Conservation (phyloP, 225 moss, liverwort and hornwort genomes). For the Lunularia cruciata region DNA sequence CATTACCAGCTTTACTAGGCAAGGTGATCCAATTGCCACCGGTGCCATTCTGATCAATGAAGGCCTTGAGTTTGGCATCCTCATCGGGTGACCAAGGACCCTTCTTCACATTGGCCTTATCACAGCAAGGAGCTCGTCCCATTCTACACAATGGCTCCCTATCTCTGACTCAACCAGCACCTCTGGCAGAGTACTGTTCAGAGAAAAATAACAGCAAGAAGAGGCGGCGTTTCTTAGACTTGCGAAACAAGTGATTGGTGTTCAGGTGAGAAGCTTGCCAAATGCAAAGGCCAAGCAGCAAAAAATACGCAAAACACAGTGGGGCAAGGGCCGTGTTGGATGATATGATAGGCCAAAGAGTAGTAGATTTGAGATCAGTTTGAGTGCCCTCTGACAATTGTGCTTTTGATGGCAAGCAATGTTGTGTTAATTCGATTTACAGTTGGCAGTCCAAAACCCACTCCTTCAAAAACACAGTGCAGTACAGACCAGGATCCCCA, state of each 20-base stretch:
- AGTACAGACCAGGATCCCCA: constrained; percentile 20
- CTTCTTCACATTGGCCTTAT: constrained; percentile 30
- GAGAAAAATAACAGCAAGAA: constrained; percentile 22
- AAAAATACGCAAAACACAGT: constrained; percentile 4
- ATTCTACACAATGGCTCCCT: constrained; percentile 29
- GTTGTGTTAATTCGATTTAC: neutral
- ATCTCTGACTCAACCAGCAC: constrained; percentile 13
- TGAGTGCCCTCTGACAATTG: constrained; percentile 13
- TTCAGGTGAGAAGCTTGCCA: constrained; percentile 15
- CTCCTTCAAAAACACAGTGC: neutral
- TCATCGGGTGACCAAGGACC: constrained; percentile 59
- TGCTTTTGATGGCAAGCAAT: constrained; percentile 12
- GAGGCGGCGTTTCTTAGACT: constrained; percentile 19
- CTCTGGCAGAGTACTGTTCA: constrained; percentile 19
- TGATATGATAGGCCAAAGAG: neutral
- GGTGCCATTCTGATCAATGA: constrained; percentile 40
- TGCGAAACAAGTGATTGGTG: constrained; percentile 4
- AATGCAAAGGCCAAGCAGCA: constrained; percentile 22
- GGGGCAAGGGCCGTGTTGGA: neutral
- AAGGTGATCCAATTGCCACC: constrained; percentile 57
- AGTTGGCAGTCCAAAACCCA: constrained; percentile 10
- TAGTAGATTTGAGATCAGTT: neutral
- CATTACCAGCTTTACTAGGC: constrained; percentile 47
- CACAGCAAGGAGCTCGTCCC: constrained; percentile 48
- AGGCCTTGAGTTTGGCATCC: constrained; percentile 41